phyloP scores from a whole-genome alignment of 2,329 filamentous ascomycete genomes.

The Davidsoniella australis region DNA sequence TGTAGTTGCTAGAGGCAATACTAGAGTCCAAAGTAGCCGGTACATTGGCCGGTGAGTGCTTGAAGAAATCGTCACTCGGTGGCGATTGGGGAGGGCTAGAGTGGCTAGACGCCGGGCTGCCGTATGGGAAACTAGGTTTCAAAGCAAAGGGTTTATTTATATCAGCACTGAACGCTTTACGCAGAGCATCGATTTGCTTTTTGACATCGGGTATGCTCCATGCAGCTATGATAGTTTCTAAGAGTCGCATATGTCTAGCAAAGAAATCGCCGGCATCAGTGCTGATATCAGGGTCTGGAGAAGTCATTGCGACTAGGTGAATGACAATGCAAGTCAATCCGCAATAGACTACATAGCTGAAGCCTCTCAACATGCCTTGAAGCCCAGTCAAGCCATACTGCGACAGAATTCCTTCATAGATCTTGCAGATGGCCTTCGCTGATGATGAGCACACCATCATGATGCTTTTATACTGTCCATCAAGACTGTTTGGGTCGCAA shows the following conservation, averaged over 20 bases:
- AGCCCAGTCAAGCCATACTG: slow-evolving; percentile 65
- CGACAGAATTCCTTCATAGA: slow-evolving; percentile 69
- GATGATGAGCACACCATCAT: slow-evolving; percentile 75
- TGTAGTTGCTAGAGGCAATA: slow-evolving; percentile 5
- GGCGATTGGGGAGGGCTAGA: slow-evolving; percentile 43
- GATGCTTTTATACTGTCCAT: slow-evolving; percentile 71
- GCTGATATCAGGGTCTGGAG: slow-evolving; percentile 78
- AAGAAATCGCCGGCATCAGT: slow-evolving; percentile 77
- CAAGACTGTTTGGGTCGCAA: slow-evolving; percentile 51
- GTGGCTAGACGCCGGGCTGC: slow-evolving; percentile 53
- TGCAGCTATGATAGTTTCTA: slow-evolving; percentile 66
- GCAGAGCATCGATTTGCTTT: slow-evolving; percentile 72
- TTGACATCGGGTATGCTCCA: slow-evolving; percentile 87
- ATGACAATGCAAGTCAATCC: slow-evolving; percentile 84
- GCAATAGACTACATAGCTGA: slow-evolving; percentile 90
- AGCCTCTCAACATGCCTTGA: slow-evolving; percentile 81
- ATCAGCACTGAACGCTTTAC: slow-evolving; percentile 83
- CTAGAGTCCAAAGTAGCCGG: slow-evolving; percentile 5
- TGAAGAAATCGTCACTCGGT: slow-evolving; percentile 1
- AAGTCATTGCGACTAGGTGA: slow-evolving; percentile 83
- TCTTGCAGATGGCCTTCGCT: slow-evolving; percentile 66
- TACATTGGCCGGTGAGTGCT: slow-evolving; percentile 6
- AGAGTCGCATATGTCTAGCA: slow-evolving; percentile 79
- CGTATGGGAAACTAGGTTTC: slow-evolving; percentile 73
- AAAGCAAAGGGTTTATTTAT: slow-evolving; percentile 71